phyloP scores from a whole-genome alignment of 495 filamentous ascomycete genomes.

The Trichocladium uniseriatum region DNA sequence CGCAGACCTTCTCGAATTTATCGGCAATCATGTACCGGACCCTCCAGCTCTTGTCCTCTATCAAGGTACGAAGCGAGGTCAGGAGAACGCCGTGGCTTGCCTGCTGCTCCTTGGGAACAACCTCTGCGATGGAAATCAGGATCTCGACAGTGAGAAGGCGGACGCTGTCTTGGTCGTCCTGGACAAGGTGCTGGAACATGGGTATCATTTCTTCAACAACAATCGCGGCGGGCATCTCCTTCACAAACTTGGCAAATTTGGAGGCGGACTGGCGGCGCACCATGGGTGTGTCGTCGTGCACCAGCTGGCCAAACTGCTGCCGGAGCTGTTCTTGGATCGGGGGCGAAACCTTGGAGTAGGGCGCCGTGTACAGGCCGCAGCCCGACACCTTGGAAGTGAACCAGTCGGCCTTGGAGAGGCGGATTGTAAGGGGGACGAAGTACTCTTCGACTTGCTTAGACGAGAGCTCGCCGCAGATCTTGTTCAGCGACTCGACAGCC shows the following conservation, averaged over 20 bases:
- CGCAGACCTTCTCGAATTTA: constrained; percentile 83
- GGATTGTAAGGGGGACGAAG: constrained; percentile 88
- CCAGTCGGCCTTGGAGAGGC: constrained; percentile 98
- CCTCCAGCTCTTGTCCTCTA: constrained; percentile 98
- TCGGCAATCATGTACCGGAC: constrained; percentile 99
- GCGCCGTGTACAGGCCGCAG: constrained; percentile 84
- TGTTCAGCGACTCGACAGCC: constrained; percentile 98
- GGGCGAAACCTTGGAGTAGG: constrained; percentile 79
- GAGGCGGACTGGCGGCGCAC: constrained; percentile 92
- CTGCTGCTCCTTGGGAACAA: constrained; percentile 95
- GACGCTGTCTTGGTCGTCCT: constrained; percentile 96
- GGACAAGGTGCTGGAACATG: constrained; percentile 90
- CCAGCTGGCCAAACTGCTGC: constrained; percentile 81
- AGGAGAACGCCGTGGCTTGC: constrained; percentile 88
- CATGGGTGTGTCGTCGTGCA: constrained; percentile 98
- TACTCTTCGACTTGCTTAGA: constrained; percentile 88
- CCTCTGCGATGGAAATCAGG: constrained; percentile 91
- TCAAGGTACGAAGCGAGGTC: constrained; percentile 79
- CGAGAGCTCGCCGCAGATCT: constrained; percentile 88
- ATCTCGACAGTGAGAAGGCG: constrained; percentile 93
- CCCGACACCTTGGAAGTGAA: constrained; percentile 99
- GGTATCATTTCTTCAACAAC: constrained; percentile 99
- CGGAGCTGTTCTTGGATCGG: constrained; percentile 80
- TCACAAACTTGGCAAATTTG: constrained; percentile 94
- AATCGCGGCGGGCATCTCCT: constrained; percentile 81